These are phyloP conservation scores for Lactifluus rugatus DNA, from an alignment of 768 basidiomycete genomes.

Conservation along the genomic window DNA sequence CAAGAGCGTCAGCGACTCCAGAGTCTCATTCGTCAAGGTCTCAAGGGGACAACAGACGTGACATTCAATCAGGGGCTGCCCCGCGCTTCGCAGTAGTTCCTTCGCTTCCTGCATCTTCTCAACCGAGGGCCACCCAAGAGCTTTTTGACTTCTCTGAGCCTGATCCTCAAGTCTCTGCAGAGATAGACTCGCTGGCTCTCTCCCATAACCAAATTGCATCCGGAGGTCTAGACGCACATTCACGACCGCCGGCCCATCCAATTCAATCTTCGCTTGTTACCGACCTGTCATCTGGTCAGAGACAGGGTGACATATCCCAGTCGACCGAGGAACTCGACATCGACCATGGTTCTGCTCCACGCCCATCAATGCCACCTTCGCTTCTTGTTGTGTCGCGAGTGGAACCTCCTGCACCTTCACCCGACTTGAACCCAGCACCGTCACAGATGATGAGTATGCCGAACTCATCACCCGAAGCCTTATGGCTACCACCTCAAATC, in stretches of 20 bases:
- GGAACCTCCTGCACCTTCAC: neutral
- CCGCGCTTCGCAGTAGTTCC: neutral
- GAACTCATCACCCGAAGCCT: neutral
- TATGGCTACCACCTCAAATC: neutral
- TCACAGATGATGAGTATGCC: neutral
- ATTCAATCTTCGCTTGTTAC: neutral
- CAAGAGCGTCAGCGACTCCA: constrained; percentile 20
- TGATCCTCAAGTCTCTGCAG: neutral
- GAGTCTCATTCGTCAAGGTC: constrained; percentile 11
- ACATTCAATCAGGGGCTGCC: neutral
- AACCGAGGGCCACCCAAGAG: neutral
- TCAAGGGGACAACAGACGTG: neutral
- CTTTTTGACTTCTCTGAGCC: neutral
- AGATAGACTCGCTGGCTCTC: neutral
- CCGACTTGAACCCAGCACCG: neutral
- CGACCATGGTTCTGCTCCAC: neutral
- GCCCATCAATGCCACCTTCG: neutral
- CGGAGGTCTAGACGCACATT: neutral
- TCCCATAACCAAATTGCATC: neutral
- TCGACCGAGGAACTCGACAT: neutral
- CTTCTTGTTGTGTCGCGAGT: neutral
- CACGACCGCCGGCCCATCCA: neutral
- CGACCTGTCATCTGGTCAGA: neutral
- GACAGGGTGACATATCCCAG: neutral
- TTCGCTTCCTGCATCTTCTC: neutral